Percentiles rank a stretch among this genome's conserved stretches.
These are phyloP conservation scores for Warburgia ugandensis DNA, from an alignment of 164 flowering plant species.

Conservation along the genomic window DNA sequence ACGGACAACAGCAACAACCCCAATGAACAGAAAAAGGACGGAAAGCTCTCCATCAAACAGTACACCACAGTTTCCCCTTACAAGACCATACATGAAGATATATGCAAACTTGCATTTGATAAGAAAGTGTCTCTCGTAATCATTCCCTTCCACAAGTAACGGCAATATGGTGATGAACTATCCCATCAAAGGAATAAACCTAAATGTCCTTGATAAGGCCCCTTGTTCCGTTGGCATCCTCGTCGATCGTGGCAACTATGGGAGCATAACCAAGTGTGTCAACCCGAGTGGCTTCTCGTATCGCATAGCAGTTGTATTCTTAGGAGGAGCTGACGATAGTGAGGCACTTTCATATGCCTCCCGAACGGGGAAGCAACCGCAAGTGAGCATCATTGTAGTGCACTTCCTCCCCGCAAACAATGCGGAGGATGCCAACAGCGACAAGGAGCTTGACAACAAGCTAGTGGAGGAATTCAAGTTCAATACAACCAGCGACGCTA, in stretches of 20 bases:
- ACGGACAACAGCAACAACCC: slow-evolving; percentile 10
- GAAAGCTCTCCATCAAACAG: neutral
- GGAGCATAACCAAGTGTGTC: too few relatives aligned
- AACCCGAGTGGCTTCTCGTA: slow-evolving; percentile 2
- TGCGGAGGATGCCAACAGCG: neutral
- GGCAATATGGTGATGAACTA: slow-evolving; percentile 9
- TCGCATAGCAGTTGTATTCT: slow-evolving; percentile 24
- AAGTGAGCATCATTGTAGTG: slow-evolving; percentile 3
- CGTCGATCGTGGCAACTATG: slow-evolving; percentile 17
- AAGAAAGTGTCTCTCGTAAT: slow-evolving; percentile 16
- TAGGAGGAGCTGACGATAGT: slow-evolving; percentile 33
- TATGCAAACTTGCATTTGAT: slow-evolving; percentile 26
- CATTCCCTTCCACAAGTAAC: slow-evolving; percentile 21
- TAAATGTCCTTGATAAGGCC: slow-evolving; percentile 27
- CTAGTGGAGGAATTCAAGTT: slow-evolving; percentile 13
- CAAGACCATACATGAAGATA: slow-evolving; percentile 31
- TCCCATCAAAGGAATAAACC: slow-evolving; percentile 16
- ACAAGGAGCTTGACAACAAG: slow-evolving; percentile 18
- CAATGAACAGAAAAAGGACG: slow-evolving; percentile 9
- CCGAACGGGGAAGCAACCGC: slow-evolving; percentile 9
- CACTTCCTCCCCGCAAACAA: neutral
- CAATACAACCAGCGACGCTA: slow-evolving; percentile 2
- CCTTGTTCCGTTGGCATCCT: slow-evolving; percentile 57
- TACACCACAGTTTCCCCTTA: too few relatives aligned
- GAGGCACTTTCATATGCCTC: slow-evolving; percentile 28